Percentiles rank a stretch among this genome's conserved stretches.
Conservation (phyloP, 1,139 yeast species). For the Lodderomyces pseudojiufengensis region DNA sequence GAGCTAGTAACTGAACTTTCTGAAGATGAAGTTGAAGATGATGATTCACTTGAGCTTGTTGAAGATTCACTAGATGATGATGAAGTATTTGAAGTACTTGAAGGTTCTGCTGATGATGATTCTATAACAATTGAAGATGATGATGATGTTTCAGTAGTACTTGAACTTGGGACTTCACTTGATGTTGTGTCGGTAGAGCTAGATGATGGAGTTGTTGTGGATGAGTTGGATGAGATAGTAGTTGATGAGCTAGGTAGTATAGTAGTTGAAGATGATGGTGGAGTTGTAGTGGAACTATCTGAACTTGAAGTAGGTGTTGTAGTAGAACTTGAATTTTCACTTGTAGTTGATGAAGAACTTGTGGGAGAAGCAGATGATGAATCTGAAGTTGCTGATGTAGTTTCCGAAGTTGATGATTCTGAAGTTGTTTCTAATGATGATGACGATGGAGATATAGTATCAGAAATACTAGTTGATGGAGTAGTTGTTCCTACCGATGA, state of each 20-base stretch:
- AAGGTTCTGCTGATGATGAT: constrained; percentile 6
- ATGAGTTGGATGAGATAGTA: constrained; percentile 1
- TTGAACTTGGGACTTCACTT: no score
- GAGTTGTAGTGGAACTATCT: constrained; percentile 5
- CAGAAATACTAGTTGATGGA: constrained; percentile 4
- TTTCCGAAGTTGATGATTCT: background rate
- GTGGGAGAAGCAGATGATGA: constrained; percentile 3
- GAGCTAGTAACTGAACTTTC: constrained; percentile 6
- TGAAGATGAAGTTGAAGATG: constrained; percentile 4
- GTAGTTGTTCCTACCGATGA: constrained; percentile 3
- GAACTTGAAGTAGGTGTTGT: constrained; percentile 8
- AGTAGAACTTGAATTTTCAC: background rate
- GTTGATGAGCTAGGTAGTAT: constrained; percentile 2
- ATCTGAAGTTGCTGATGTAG: constrained; percentile 3
- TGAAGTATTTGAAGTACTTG: constrained; percentile 6
- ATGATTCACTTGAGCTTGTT: constrained; percentile 5
- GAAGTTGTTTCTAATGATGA: constrained; percentile 6
- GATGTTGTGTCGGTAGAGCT: no score
- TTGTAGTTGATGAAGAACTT: background rate
- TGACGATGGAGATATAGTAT: constrained; percentile 7
- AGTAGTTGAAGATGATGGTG: constrained; percentile 5
- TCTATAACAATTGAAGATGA: constrained; percentile 6
- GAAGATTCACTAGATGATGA: constrained; percentile 7
- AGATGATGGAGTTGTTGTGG: no score
- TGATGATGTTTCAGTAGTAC: constrained; percentile 3